Base-by-base conservation (phyloP, 345 rosid species). In the Arabidopsis arenosa region DNA sequence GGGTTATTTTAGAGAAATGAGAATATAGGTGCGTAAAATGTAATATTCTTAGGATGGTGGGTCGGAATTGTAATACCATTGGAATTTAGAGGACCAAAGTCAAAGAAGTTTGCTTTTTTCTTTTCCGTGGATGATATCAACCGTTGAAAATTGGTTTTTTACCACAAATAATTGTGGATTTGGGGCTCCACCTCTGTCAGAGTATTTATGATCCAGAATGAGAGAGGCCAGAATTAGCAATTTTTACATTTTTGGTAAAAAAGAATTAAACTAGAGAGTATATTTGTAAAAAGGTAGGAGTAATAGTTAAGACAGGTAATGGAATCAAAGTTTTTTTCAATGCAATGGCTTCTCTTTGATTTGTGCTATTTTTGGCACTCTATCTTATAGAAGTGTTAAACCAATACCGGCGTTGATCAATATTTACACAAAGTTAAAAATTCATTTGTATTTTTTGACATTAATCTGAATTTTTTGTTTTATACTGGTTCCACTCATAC, bases 21-120 rank as follows among this genome's bases (percentile, higher is more conserved):
- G 37, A 72, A 11, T 48, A 57, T 71, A 65, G 63, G 18, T 3
- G 21, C 80, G 7, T 17, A 48, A 23, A 44, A 14, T 72, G 75
- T 64, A 71, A 71, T 40, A 44, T 44, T 36, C 18, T 64, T 77
- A 71, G 76, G 60, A 64, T 70, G 9, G 64, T 76, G 76, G 76
- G 56, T 37, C 48, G 55, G 15, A 17, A 28, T 57, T 65, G 62
- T 56, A 65, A 64, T 12, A 64, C 37, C 6, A 15, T 71, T 54
- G 14, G 48, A 54, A 18, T 35, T 63, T 37, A 30, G 18, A 55
- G 44, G 33, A 39, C 45, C 2, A 70, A 70, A 77, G 66, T 70
- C 75, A 70, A 70, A 53, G 62, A 15, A 35, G 65, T 15, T 14
- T 58, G 68, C 40, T 30, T 75, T 59, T 61, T 26, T 47, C 6